These are phyloP conservation scores for Astrothelium macrocarpum DNA, from an alignment of 495 filamentous ascomycete genomes.

Conservation along the genomic window DNA sequence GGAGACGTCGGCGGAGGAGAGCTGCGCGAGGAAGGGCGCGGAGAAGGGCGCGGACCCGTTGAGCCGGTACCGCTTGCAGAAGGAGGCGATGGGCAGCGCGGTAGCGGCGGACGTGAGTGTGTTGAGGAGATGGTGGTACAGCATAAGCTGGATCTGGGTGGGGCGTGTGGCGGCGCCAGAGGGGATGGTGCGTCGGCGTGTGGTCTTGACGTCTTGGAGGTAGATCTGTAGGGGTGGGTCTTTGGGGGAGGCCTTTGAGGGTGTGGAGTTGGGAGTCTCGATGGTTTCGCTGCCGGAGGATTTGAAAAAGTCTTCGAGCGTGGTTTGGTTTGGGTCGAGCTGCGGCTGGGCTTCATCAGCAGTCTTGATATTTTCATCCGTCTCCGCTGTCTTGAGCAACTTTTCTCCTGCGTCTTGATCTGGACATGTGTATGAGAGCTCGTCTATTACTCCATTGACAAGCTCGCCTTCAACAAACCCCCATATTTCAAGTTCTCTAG, in stretches of 20 bases:
- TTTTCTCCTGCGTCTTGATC: conserved; percentile 54
- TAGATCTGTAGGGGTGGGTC: conserved; percentile 36
- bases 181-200: conserved; percentile 52
- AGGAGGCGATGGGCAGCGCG: conserved; percentile 52
- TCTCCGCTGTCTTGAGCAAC: conserved; percentile 8
- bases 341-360: no score
- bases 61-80: conserved; percentile 63
- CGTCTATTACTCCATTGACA: conserved; percentile 84
- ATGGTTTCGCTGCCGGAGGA: conserved; percentile 12
- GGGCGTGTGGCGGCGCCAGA: conserved; percentile 56
- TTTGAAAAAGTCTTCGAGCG: conserved; percentile 17
- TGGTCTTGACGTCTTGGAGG: conserved; percentile 83
- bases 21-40: conserved; percentile 69
- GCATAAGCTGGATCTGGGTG: conserved; percentile 75
- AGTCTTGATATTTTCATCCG: conserved; percentile 2
- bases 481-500: conserved; percentile 90
- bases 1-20: conserved; percentile 58
- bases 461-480: conserved; percentile 71
- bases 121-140: conserved; percentile 82
- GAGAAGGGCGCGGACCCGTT: conserved; percentile 56
- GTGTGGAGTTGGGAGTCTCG: background rate
- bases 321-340: conserved; percentile 41
- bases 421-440: conserved; percentile 69
- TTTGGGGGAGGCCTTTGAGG: conserved; percentile 4
- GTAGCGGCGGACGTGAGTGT: conserved; percentile 59